Base-by-base conservation (phyloP, 805 yeast species). In the Naumovozyma dairenensis region DNA sequence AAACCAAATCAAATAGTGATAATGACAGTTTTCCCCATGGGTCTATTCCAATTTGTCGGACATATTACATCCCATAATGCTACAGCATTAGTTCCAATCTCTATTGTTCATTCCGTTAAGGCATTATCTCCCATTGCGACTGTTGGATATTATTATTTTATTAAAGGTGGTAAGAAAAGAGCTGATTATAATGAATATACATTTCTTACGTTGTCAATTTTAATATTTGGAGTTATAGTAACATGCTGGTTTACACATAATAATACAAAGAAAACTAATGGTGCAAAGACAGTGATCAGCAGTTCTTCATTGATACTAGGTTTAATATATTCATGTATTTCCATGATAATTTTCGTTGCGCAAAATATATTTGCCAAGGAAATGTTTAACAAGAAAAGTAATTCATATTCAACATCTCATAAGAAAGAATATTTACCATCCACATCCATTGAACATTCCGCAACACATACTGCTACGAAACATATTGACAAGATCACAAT, bases 21-120 rank as follows among this genome's bases (percentile, higher is more conserved):
- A 12, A 50, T 63, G 32, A 78, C 85, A 10, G 84, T 94, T 0
- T 71, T 84, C 16, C 97, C 97, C 14, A 85, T 89, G 94, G 97
- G 96, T 6, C 64, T 77, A 40, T 92, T 89, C 62, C 97, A 89
- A 63, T 82, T 89, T 45, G 65, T 79, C 15, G 98, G 97, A 15
- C 97, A 89, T 57, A 75, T 87, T 41, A 74, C 93, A 10, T 74
- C 93, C 6, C 96, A 87, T 55, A 81, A 82, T 52, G 89, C 97
- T n/a, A 86, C 96, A 2, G 72, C 87, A 2, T 58, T 82, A 40
- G 83, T 92, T 33, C 96, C 96, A 0, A 96, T 92, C n/a, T 82
- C 96, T 4, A 62, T 87, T 43, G 96, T 92, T 15, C 96, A 89
- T 57, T 86, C 96, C 6, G 77, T 89, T 46, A 92, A 92, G 62